Evolutionary conservation across 495 filamentous ascomycete species (phyloP), one percentile per base, ranked within the genome.

Genomic region (Penicillium herquei): DNA sequence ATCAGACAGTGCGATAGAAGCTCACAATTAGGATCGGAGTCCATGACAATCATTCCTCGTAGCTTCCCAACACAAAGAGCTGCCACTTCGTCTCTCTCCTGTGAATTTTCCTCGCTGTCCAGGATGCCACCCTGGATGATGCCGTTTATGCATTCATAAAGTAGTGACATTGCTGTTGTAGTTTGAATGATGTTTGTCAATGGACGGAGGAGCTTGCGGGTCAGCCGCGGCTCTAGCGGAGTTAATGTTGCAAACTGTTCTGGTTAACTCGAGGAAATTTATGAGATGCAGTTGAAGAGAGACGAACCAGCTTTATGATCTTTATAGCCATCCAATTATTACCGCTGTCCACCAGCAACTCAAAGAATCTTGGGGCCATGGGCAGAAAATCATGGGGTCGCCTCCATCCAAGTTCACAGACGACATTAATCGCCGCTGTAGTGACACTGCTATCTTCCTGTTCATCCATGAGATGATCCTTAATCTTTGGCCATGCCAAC

Each of bases 311-410:
- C 69, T 98, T 98, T 66, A 98, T 98, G 51, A 98, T 83, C 63
- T 98, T 98, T 66, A 98, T 98, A 33, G 91, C 92, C 93, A 98
- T 98, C 94, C 94, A 98, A 72, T 98, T 98, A 68, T 98, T 98
- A 6, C 87, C 89, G 32, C 90, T 84, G 49, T 93, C 88, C n/a
- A 96, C 92, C 9, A 98, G 76, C 10, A 98, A 76, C 50, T 95
- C 90, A 58, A 98, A 98, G 33, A 98, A 75, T 48, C 94, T 81
- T 10, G 95, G 94, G 6, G 94, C 94, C 12, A 98, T 75, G 7
- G 95, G 88, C 3, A 98, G 80, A 61, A 98, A 98, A 67, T 98
- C 96, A 56, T 89, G 85, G 1, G 94, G 94, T 56, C 96, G 83
- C 58, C 94, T 81, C 87, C 93, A 96, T 2, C 94, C 95, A 16